Conservation (phyloP, 2,329 filamentous ascomycete species). For the Anthostomella pinea region DNA sequence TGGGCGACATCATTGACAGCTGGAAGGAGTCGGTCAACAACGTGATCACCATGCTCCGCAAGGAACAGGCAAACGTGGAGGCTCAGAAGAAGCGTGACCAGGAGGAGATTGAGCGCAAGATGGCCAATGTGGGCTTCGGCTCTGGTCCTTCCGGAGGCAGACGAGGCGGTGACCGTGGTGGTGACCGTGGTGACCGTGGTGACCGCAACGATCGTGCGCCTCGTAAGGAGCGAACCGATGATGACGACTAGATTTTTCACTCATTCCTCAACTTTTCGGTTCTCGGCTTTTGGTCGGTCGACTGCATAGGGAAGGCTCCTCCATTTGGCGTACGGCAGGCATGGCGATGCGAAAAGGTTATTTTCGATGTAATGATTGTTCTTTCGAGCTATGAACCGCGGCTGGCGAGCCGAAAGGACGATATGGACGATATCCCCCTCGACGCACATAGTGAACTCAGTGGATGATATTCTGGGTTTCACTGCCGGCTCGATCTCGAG, state of each 20-base stretch:
- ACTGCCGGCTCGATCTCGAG: too few relatives aligned
- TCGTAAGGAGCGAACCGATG: constrained; percentile 49
- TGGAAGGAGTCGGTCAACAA: constrained; percentile 81
- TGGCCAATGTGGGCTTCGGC: constrained; percentile 42
- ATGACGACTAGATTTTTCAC: constrained; percentile 48
- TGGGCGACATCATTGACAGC: constrained; percentile 84
- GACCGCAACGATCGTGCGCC: constrained; percentile 31
- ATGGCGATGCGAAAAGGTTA: constrained; percentile 24
- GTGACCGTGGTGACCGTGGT: constrained; percentile 22
- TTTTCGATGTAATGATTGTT: constrained; percentile 15
- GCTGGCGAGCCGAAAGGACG: neutral
- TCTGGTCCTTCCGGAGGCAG: constrained; percentile 34
- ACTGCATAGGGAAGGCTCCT: constrained; percentile 26
- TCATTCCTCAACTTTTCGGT: constrained; percentile 19
- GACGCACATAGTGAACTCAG: too few relatives aligned
- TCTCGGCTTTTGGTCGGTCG: constrained; percentile 20
- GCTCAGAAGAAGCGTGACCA: constrained; percentile 74
- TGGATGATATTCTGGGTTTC: too few relatives aligned
- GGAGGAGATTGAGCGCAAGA: constrained; percentile 68
- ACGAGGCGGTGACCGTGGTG: constrained; percentile 24
- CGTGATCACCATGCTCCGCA: constrained; percentile 74
- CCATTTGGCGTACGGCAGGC: constrained; percentile 28
- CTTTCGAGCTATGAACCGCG: neutral
- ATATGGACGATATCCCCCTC: neutral
- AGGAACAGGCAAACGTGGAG: constrained; percentile 77